A percentile compares a stretch with the other conserved stretches of the same genome.
Conservation (phyloP, 2,329 filamentous ascomycete genomes). For the Fulvia fulva region DNA sequence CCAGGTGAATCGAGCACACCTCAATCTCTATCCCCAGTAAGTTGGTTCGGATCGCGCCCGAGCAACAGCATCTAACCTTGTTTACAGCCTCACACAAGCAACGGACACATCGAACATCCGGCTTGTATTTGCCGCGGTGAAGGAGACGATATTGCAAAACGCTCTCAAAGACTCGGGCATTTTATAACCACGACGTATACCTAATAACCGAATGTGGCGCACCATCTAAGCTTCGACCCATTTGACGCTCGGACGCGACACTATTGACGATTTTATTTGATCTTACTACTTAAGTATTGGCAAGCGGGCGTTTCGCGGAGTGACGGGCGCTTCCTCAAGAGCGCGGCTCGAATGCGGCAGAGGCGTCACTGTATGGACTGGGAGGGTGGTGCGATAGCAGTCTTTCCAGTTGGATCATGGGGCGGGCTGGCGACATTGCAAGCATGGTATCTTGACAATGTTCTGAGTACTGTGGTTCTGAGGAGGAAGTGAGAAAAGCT, state of each 20-base stretch:
- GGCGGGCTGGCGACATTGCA: neutral
- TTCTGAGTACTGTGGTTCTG: constrained; percentile 7
- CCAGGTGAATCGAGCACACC: constrained; percentile 91
- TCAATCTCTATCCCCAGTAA: constrained; percentile 97
- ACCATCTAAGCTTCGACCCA: constrained; percentile 13
- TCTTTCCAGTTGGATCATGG: constrained; percentile 5
- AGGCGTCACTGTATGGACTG: constrained; percentile 4
- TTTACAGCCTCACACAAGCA: constrained; percentile 82
- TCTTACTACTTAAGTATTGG: constrained; percentile 11
- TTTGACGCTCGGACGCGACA: constrained; percentile 8
- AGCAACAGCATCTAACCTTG: constrained; percentile 7
- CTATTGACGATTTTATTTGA: constrained; percentile 8
- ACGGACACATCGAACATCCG: constrained; percentile 98
- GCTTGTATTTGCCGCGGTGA: constrained; percentile 94
- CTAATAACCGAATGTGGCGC: constrained; percentile 9
- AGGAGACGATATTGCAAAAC: constrained; percentile 98
- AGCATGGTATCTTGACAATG: constrained; percentile 7
- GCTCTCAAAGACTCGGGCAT: constrained; percentile 97
- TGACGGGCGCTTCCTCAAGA: constrained; percentile 13
- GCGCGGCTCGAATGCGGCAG: constrained; percentile 22
- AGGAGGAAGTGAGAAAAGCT: constrained; percentile 16
- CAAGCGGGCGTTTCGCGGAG: constrained; percentile 20
- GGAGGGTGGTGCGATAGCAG: constrained; percentile 5
- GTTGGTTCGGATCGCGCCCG: constrained; percentile 36
- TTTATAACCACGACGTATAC: constrained; percentile 45